Evolutionary conservation across 768 basidiomycete species (phyloP).

Genomic region (Nidularia pulvinata): DNA sequence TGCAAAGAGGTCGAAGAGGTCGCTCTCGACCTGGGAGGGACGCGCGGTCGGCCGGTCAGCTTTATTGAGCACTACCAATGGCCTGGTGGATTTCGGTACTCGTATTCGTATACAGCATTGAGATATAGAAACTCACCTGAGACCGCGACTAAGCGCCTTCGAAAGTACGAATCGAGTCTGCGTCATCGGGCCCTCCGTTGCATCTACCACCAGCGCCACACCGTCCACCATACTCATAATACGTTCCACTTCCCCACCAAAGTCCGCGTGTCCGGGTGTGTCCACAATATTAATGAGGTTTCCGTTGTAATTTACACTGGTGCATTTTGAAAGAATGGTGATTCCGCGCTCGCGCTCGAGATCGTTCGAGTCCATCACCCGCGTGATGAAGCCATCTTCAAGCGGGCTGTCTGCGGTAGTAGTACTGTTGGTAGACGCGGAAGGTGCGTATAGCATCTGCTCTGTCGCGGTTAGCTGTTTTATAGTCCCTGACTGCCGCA

Average conservation of each 20-base stretch:
- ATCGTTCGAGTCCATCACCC: conserved; percentile 53
- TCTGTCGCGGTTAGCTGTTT: conserved; percentile 34
- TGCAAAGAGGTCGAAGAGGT: conserved; percentile 50
- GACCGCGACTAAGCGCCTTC: conserved; percentile 40
- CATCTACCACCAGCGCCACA: conserved; percentile 58
- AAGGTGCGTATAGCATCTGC: conserved; percentile 30
- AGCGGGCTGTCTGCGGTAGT: conserved; percentile 29
- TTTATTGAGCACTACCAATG: conserved; percentile 51
- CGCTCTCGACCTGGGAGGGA: conserved; percentile 44
- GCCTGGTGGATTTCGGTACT: conserved; percentile 17
- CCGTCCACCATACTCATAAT: conserved; percentile 63
- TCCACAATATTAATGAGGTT: conserved; percentile 60
- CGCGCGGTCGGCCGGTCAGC: conserved; percentile 43
- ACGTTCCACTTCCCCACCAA: conserved; percentile 63
- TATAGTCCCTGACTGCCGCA: conserved; percentile 48
- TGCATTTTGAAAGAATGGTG: conserved; percentile 61
- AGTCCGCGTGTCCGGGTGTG: conserved; percentile 64
- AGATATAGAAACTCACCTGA: conserved; percentile 25
- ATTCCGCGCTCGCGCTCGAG: conserved; percentile 61
- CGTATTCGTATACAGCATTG: not conserved
- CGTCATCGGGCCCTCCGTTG: conserved; percentile 62
- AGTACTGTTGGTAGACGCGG: conserved; percentile 13
- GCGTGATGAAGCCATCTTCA: conserved; percentile 36
- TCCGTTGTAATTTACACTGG: conserved; percentile 46
- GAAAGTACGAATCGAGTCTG: conserved; percentile 54